phyloP scores from a whole-genome alignment of 2,329 filamentous ascomycete genomes.

The Huntiella omanensis region DNA sequence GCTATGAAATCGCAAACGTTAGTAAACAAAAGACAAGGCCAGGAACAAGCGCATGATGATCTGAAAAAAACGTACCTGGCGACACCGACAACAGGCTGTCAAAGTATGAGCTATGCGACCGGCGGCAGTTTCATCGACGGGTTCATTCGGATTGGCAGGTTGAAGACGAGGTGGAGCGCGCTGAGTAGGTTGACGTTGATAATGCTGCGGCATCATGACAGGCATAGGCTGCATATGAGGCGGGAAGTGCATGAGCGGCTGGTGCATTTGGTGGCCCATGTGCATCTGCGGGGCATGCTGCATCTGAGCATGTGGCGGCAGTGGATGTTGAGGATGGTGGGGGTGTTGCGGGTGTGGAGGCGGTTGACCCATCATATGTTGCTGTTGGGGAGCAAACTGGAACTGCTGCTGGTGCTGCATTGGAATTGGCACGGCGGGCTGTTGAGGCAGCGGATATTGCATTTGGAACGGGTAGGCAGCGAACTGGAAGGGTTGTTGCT shows the following conservation, averaged over 20 bases:
- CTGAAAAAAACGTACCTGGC: constrained; percentile 34
- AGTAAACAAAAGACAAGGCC: too few species aligned
- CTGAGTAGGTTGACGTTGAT: constrained; percentile 3
- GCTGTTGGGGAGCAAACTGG: constrained; percentile 14
- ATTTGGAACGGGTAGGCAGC: constrained; percentile 10
- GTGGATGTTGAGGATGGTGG: constrained; percentile 9
- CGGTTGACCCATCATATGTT: constrained; percentile 10
- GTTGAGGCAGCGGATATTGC: constrained; percentile 7
- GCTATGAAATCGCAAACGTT: constrained; percentile 28
- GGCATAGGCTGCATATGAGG: constrained; percentile 8
- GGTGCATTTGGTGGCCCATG: constrained; percentile 8
- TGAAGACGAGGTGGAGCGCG: constrained; percentile 9
- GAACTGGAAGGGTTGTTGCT: constrained; percentile 10
- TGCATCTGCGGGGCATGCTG: constrained; percentile 9
- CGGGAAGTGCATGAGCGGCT: constrained; percentile 7
- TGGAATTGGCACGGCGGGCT: constrained; percentile 9
- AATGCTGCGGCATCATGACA: neutral
- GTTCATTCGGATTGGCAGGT: constrained; percentile 10
- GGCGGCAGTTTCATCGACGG: constrained; percentile 16
- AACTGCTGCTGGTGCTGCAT: constrained; percentile 3
- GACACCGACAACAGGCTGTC: constrained; percentile 62
- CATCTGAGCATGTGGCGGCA: constrained; percentile 15
- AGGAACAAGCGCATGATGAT: too few species aligned
- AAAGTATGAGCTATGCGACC: constrained; percentile 58
- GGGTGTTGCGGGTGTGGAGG: constrained; percentile 12